Base-by-base conservation (phyloP, 2,329 filamentous ascomycete species). In the Ciborinia camelliae region DNA sequence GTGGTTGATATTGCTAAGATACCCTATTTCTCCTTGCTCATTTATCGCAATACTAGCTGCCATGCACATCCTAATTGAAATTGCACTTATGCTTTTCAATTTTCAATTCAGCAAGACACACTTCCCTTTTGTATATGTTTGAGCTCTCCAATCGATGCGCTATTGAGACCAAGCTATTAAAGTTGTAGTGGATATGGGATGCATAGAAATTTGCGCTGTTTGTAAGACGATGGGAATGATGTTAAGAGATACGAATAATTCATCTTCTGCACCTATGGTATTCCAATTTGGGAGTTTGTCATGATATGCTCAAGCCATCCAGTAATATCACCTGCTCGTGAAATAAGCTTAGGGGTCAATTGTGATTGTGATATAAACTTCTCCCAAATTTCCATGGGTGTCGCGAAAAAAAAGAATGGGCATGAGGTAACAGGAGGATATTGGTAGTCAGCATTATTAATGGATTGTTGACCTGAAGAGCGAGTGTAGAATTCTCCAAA, bases 21-120 rank as follows among this genome's bases (percentile, higher is more conserved):
- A 59, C 55, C 55, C 55, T 59, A 35, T 59, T 59, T 35, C 28
- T 59, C 20, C 20, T 58, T 47, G 41, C 41, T 47, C 10, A 47
- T 58, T 47, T 47, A 59, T 37, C 6, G 30, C 30, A 47, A 47
- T 59, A 47, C 15, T 47, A 20, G 66, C 57, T 66, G 69, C 70
- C 7, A 26, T 47, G 35, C 8, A 35, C 8, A 7, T 23, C 20
- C 1, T 26, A 20, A 37, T 47, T 7, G n/a, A 12, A 59, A 37
- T 20, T 20, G 30, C 55, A 47, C n/a, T 14, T 14, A 20, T 26
- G n/a, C n/a, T n/a, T n/a, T n/a, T n/a, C n/a, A n/a, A 1, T 1
- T 18, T 35, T 47, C 14, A 23, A 7, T 47, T 26, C 14, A 47
- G 43, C 30, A 26, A 18, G 15, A 35, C 1, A 20, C 7, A 6